Evolutionary conservation across 2,329 filamentous ascomycete genomes (phyloP), one percentile per base, ranked within the genome.

Genomic region (Proliferodiscus dingleyae): DNA sequence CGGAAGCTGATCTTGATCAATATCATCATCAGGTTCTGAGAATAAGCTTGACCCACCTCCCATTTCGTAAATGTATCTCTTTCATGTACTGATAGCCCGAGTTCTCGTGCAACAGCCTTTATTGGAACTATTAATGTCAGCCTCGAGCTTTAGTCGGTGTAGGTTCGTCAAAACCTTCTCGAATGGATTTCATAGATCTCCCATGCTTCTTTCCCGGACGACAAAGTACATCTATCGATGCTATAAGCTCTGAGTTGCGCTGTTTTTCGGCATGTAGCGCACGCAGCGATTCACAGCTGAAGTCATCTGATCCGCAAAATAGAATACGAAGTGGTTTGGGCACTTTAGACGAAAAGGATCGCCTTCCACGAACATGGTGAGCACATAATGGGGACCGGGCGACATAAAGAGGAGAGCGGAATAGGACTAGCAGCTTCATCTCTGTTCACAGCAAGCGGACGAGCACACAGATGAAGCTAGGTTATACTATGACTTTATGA

Each of bases 301-400:
- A 95, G 2, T 82, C 75, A 65, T 98, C 93, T 3, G 91, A 93
- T 52, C 93, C 93, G 68, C 90, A 97, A 68, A 96, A 98, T 3
- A 98, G 76, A 43, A 98, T 89, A 26, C 83, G 77, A 24, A 98
- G 72, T 3, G 88, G 86, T 4, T 80, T 60, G 19, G 56, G 58
- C 9, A 39, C 10, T 26, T 54, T 36, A 18, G 37, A 34, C 18
- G 32, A 16, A 4, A 16, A 18, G n/a, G n/a, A 34, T 34, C 32
- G n/a, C 10, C 32, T n/a, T 10, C 32, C 32, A 16, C 16, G 32
- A 18, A 4, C 8, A 34, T 34, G n/a, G 11, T 10, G 13, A 15
- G n/a, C n/a, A 9, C n/a, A 11, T 9, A 16, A 18, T 3, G 11
- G 18, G 9, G 32, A 18, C 10, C 16, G 32, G n/a, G n/a, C 10